Conservation (phyloP, 345 rosid genomes). For the Eucalyptus shirleyi region DNA sequence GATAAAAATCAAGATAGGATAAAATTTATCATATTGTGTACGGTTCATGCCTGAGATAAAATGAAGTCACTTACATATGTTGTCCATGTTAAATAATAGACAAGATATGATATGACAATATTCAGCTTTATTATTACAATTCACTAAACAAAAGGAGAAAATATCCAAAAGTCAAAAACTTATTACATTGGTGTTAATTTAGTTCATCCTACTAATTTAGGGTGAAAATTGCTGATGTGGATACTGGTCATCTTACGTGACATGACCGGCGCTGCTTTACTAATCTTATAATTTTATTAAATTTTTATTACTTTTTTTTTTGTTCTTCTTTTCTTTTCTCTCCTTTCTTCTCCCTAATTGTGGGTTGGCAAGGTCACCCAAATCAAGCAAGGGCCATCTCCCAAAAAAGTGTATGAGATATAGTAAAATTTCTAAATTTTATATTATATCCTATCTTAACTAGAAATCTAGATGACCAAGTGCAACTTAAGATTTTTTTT, state of each 20-base stretch:
- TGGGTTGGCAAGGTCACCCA: no score
- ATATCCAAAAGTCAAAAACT: no score
- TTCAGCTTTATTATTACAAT: neutral
- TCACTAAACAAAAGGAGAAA: no score
- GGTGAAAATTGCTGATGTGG: no score
- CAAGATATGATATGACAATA: neutral
- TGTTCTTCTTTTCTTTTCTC: no score
- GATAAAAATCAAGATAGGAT: neutral
- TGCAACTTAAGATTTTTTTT: neutral
- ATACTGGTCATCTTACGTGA: fast-evolving
- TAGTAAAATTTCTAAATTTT: neutral
- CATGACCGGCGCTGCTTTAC: fast-evolving
- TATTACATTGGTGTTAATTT: no score
- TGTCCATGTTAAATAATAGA: neutral
- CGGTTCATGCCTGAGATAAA: neutral
- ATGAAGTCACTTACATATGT: neutral
- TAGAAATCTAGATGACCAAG: neutral
- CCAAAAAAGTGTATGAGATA: neutral
- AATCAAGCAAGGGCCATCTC: no score
- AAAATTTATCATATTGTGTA: neutral
- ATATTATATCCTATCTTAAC: neutral
- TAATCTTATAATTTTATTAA: no score
- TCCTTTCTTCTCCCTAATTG: no score
- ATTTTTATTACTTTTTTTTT: no score
- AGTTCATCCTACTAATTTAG: no score